These are phyloP conservation scores for Neoboletus brunneissimus DNA, from an alignment of 768 basidiomycete genomes.

Conservation along the genomic window DNA sequence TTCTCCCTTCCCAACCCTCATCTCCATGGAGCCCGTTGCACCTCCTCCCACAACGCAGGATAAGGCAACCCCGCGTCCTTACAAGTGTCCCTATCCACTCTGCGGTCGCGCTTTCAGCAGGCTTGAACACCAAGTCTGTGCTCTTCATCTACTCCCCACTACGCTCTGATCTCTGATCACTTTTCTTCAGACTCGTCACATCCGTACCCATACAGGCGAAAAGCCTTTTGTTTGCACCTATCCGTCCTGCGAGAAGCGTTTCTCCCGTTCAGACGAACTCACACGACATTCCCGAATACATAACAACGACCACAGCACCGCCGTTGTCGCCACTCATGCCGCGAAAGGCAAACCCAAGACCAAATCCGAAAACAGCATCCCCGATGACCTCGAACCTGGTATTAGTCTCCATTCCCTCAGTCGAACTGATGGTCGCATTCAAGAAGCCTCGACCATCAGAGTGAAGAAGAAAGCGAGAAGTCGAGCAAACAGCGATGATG, in stretches of 20 bases:
- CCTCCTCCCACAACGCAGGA: constrained; percentile 27
- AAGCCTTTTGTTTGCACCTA: constrained; percentile 93
- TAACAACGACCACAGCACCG: constrained; percentile 51
- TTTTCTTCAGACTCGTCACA: constrained; percentile 80
- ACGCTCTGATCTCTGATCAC: constrained; percentile 19
- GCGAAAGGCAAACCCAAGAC: constrained; percentile 30
- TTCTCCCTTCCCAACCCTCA: constrained; percentile 7
- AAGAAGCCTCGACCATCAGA: constrained; percentile 34
- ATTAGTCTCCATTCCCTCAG: constrained; percentile 28
- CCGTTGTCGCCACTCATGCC: constrained; percentile 18
- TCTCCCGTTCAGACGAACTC: constrained; percentile 97
- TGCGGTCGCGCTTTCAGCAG: constrained; percentile 96
- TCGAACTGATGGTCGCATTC: constrained; percentile 16
- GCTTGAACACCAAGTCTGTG: constrained; percentile 87
- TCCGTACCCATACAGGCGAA: constrained; percentile 97
- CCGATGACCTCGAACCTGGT: constrained; percentile 26
- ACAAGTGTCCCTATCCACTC: constrained; percentile 91
- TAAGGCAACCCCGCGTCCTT: constrained; percentile 63
- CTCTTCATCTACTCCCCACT: constrained; percentile 5
- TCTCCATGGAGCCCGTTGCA: constrained; percentile 24
- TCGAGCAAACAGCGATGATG: constrained; percentile 78
- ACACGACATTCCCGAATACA: constrained; percentile 96
- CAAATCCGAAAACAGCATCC: constrained; percentile 23
- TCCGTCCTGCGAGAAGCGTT: constrained; percentile 95
- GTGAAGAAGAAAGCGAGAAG: constrained; percentile 78